phyloP scores from a whole-genome alignment of 1,284 basidiomycete genomes.

The Coniferiporia weirii region DNA sequence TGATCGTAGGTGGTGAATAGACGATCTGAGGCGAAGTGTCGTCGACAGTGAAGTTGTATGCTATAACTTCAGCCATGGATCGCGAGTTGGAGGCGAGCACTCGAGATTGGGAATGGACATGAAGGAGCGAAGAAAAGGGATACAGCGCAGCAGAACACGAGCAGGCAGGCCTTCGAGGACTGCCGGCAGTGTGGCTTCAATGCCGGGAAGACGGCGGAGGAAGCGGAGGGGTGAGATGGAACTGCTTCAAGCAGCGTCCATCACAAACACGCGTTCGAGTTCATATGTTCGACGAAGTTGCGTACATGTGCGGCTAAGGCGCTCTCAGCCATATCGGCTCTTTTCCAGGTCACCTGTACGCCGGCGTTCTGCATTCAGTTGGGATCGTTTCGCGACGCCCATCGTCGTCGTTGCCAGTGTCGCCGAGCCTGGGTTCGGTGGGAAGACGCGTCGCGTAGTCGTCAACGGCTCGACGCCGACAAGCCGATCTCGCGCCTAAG shows the following conservation, averaged over 20 bases:
- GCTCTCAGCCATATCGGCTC: not conserved
- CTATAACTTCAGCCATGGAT: slow-evolving; percentile 15
- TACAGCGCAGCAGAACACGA: slow-evolving; percentile 1
- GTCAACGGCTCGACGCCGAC: too few species aligned
- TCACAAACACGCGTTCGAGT: slow-evolving; percentile 10
- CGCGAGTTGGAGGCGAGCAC: slow-evolving; percentile 3
- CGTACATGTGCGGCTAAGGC: not conserved
- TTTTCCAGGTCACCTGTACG: not conserved
- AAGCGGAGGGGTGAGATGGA: slow-evolving; percentile 8
- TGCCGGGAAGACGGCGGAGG: not conserved
- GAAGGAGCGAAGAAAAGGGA: slow-evolving; percentile 17
- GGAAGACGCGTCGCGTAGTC: not conserved
- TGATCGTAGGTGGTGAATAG: slow-evolving; percentile 57
- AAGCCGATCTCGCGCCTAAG: not conserved
- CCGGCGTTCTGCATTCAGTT: not conserved
- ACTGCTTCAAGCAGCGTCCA: slow-evolving; percentile 9
- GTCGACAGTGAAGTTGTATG: slow-evolving; percentile 50
- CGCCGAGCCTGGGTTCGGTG: not conserved
- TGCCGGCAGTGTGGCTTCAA: not conserved
- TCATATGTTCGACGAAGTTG: slow-evolving; percentile 4
- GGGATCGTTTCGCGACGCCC: not conserved
- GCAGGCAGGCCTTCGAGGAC: not conserved
- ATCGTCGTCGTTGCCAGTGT: not conserved
- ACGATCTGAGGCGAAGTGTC: slow-evolving; percentile 60
- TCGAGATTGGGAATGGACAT: slow-evolving; percentile 15